phyloP scores from a whole-genome alignment of 1,284 basidiomycete genomes.

The Ustilago tritici region DNA sequence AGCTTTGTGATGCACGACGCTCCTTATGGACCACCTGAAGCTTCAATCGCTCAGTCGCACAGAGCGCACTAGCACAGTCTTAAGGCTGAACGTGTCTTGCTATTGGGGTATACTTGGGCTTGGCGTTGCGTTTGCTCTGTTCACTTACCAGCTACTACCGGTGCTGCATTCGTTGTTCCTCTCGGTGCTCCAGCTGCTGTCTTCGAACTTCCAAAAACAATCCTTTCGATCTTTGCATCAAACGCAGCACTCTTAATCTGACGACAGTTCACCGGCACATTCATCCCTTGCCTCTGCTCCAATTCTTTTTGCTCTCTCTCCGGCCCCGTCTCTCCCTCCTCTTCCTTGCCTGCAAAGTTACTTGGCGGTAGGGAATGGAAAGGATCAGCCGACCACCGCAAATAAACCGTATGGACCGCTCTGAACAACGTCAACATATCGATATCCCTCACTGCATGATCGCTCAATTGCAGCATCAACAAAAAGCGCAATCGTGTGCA shows the following conservation, averaged over 20 bases:
- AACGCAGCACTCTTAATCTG: conserved; percentile 40
- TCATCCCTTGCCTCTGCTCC: conserved; percentile 21
- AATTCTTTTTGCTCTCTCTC: conserved; percentile 16
- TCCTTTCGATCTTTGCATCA: conserved; percentile 38
- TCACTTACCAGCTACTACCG: conserved; percentile 13
- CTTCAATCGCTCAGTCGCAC: background rate
- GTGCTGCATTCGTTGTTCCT: background rate
- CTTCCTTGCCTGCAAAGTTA: background rate
- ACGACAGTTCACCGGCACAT: conserved; percentile 28
- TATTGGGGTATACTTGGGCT: conserved; percentile 10
- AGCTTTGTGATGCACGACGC: background rate
- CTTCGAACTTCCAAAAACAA: conserved; percentile 25
- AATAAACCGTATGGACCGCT: conserved; percentile 69
- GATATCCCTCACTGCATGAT: conserved; percentile 68
- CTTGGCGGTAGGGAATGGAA: conserved; percentile 56
- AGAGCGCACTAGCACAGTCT: background rate
- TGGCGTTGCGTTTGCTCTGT: background rate
- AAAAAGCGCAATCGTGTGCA: conserved; percentile 68
- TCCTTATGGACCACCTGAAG: conserved; percentile 3
- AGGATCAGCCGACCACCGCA: conserved; percentile 68
- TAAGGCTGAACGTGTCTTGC: background rate
- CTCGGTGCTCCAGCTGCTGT: background rate
- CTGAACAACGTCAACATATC: conserved; percentile 70
- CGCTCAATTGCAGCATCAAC: conserved; percentile 64
- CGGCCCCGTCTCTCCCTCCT: background rate